A percentile compares a stretch with the other conserved stretches of the same genome.
phyloP scores from a whole-genome alignment of 345 rosid species.

The Salix brachista region DNA sequence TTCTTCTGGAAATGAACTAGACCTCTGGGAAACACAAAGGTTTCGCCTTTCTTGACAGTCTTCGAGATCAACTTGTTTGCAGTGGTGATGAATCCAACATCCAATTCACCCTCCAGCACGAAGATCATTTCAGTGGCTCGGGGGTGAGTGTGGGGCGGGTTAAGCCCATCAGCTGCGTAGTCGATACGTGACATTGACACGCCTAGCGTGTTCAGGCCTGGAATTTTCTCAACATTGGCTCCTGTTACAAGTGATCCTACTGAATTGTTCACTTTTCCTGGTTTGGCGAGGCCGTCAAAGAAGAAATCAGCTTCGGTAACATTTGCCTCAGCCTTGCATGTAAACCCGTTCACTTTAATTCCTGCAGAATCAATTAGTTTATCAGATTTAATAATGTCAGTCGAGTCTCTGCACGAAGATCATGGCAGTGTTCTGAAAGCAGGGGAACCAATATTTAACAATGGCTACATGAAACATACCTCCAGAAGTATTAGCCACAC shows the following conservation, averaged over 20 bases:
- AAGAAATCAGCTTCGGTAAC: conserved; percentile 22
- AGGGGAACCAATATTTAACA: neutral
- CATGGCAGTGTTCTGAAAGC: neutral
- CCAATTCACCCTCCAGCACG: conserved; percentile 25
- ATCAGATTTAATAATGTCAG: neutral
- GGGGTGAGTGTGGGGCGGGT: conserved; percentile 33
- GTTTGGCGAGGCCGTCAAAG: conserved; percentile 19
- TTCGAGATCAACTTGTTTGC: conserved; percentile 19
- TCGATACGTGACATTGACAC: conserved; percentile 22
- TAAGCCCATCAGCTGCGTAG: conserved; percentile 17
- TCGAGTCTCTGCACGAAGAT: neutral
- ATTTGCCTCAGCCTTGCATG: conserved; percentile 23
- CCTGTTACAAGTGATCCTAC: conserved; percentile 25
- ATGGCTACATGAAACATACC: neutral
- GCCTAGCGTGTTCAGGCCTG: conserved; percentile 28
- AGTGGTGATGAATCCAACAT: conserved; percentile 29
- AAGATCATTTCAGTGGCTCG: conserved; percentile 27
- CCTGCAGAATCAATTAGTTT: neutral
- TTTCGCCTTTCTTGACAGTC: conserved; percentile 13
- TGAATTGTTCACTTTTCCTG: conserved; percentile 17
- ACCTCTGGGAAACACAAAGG: conserved; percentile 26
- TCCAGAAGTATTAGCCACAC: conserved; percentile 22
- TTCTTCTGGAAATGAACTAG: conserved; percentile 29
- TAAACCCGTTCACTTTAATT: conserved; percentile 23
- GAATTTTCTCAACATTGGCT: conserved; percentile 26